Conservation (phyloP, 2,329 filamentous ascomycete species). For the Trichoderma aggressivum region DNA sequence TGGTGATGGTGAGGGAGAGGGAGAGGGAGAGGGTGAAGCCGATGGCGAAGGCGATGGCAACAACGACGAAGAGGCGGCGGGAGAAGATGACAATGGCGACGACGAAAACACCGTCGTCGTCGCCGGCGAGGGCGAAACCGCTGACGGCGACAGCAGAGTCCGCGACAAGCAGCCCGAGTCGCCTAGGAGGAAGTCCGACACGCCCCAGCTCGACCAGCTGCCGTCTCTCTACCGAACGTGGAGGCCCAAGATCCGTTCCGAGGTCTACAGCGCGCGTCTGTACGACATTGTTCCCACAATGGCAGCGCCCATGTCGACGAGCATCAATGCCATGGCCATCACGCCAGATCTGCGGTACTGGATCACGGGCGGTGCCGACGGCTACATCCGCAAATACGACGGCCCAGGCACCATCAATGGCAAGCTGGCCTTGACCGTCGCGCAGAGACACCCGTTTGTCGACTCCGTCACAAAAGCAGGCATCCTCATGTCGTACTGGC, state of each 20-base stretch:
- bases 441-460: conserved; percentile 93
- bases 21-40: conserved; percentile 14
- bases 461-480: conserved; percentile 96
- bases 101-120: conserved; percentile 30
- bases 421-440: conserved; percentile 88
- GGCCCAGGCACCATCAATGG: conserved; percentile 93
- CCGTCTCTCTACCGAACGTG: conserved; percentile 23
- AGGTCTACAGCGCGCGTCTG: conserved; percentile 72
- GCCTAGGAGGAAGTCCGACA: conserved; percentile 27
- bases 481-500: conserved; percentile 95
- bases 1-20: conserved; percentile 35
- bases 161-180: conserved; percentile 19
- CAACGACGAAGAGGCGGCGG: conserved; percentile 20
- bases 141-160: conserved; percentile 18
- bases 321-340: conserved; percentile 86
- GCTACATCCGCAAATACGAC: conserved; percentile 96
- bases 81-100: conserved; percentile 35
- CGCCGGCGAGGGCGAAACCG: conserved; percentile 25
- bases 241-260: conserved; percentile 66
- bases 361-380: conserved; percentile 89
- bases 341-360: conserved; percentile 95
- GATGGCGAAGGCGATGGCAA: conserved; percentile 37
- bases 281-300: conserved; percentile 98
- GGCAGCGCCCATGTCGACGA: conserved; percentile 91
- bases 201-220: conserved; percentile 22